A percentile compares a stretch with the other conserved stretches of the same genome.
Evolutionary conservation across 164 flowering plant species (phyloP).

Genomic region (Tinospora cordifolia): DNA sequence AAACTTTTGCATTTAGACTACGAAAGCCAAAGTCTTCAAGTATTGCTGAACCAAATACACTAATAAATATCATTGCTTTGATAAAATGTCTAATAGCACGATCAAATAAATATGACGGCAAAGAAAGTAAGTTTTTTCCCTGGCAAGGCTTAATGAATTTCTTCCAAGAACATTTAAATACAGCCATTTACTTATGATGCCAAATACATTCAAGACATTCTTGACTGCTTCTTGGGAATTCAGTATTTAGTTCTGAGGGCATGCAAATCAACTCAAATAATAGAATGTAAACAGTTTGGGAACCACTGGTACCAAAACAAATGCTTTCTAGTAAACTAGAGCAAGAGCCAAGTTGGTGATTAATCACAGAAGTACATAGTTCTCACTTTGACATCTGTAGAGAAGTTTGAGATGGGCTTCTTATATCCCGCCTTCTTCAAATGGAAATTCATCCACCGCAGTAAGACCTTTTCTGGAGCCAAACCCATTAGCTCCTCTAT

Average conservation of each 20-base stretch:
- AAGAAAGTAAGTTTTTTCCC: too few species aligned
- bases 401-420: slow-evolving; percentile 63
- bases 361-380: neutral
- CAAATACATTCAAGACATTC: too few species aligned
- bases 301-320: too few species aligned
- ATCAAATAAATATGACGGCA: neutral
- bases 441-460: slow-evolving; percentile 93
- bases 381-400: slow-evolving; percentile 76
- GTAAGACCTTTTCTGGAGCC: slow-evolving; percentile 72
- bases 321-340: neutral
- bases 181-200: too few species aligned
- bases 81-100: neutral
- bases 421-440: slow-evolving; percentile 72
- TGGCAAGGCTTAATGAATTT: too few species aligned
- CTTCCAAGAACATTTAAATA: too few species aligned
- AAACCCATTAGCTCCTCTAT: slow-evolving; percentile 77
- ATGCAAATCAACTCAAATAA: too few species aligned
- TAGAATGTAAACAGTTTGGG: too few species aligned
- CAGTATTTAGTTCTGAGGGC: too few species aligned
- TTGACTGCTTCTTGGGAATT: too few species aligned
- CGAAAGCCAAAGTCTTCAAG: neutral
- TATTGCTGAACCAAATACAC: neutral
- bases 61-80: neutral
- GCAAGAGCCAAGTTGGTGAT: neutral
- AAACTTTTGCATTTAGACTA: neutral